Evolutionary conservation across 2,329 filamentous ascomycete species (phyloP).

Genomic region (Karstenula rhodostoma): DNA sequence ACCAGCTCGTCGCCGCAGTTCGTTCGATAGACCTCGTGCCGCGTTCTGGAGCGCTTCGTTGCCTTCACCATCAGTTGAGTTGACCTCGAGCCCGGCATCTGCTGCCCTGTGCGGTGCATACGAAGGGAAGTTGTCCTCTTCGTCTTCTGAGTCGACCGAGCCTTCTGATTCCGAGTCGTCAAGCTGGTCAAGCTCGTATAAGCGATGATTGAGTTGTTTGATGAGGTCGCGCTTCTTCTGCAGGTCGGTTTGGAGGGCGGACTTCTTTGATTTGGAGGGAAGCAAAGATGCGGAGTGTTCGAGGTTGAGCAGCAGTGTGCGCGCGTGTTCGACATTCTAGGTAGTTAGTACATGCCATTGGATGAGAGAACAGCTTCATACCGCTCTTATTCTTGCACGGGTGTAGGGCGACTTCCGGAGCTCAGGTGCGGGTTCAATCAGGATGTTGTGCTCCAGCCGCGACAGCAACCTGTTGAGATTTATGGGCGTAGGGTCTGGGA

Average conservation of each 20-base stretch:
- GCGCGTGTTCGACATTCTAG: conserved; percentile 77
- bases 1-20: conserved; percentile 44
- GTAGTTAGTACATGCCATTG: conserved; percentile 4
- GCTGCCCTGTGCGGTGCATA: conserved; percentile 52
- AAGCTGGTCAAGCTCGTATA: conserved; percentile 74
- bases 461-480: conserved; percentile 71
- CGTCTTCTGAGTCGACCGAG: conserved; percentile 50
- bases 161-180: conserved; percentile 46
- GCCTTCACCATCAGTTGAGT: conserved; percentile 32
- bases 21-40: conserved; percentile 44
- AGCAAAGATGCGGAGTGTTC: conserved; percentile 71
- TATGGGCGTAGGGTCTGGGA: conserved; percentile 40
- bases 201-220: conserved; percentile 69
- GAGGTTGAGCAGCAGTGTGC: conserved; percentile 71
- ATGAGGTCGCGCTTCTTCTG: conserved; percentile 71
- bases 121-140: conserved; percentile 51
- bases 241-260: conserved; percentile 70
- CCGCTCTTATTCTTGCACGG: conserved; percentile 65
- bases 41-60: conserved; percentile 45
- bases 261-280: conserved; percentile 57
- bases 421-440: conserved; percentile 67
- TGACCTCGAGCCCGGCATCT: conserved; percentile 45
- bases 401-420: conserved; percentile 70
- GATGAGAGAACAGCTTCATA: conserved; percentile 47
- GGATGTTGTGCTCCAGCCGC: conserved; percentile 71